A percentile compares a stretch with the other conserved stretches of the same genome.
Evolutionary conservation across 257 asterid genomes (phyloP).

Genomic region (Nicotiana undulata): DNA sequence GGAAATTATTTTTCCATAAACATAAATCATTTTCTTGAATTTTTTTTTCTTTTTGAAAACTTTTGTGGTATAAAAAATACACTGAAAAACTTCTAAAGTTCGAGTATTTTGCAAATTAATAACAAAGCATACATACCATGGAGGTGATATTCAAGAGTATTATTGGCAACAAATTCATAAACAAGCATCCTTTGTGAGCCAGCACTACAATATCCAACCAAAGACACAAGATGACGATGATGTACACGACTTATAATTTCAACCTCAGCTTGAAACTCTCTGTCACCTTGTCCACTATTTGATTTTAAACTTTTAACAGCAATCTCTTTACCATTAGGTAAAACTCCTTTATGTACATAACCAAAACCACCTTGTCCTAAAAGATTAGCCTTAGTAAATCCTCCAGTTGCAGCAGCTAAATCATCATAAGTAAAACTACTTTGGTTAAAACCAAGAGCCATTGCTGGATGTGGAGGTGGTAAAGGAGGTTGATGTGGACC

Average conservation of each 20-base stretch:
- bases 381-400: conserved; percentile 25
- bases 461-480: conserved; percentile 45
- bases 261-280: conserved; percentile 63
- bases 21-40: neutral
- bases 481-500: conserved; percentile 36
- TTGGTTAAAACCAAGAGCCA: conserved; percentile 40
- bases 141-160: conserved; percentile 51
- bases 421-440: conserved; percentile 47
- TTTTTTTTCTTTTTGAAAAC: neutral
- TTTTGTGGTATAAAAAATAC: neutral
- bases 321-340: conserved; percentile 45
- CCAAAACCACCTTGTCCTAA: conserved; percentile 67
- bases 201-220: conserved; percentile 55
- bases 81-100: neutral
- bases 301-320: conserved; percentile 53
- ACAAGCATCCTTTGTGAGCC: conserved; percentile 53
- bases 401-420: conserved; percentile 41
- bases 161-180: conserved; percentile 50
- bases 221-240: conserved; percentile 55
- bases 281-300: conserved; percentile 56
- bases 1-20: neutral
- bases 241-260: conserved; percentile 60
- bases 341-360: conserved; percentile 46
- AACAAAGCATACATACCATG: conserved; percentile 26
- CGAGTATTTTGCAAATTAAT: neutral